Evolutionary conservation across 768 basidiomycete genomes (phyloP).

Genomic region (Calocybe gangraenosa): DNA sequence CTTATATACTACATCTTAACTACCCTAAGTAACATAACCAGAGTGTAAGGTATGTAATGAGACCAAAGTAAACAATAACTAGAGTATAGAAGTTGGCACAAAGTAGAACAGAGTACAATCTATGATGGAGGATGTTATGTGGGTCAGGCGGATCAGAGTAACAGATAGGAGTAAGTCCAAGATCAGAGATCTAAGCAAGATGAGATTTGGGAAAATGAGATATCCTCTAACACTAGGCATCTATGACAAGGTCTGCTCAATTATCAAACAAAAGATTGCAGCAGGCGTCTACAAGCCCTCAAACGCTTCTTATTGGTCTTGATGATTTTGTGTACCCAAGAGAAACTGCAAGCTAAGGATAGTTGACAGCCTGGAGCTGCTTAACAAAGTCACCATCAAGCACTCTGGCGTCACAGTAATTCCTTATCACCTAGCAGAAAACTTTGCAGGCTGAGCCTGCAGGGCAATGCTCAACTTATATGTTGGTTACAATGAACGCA

Average conservation of each 20-base stretch:
- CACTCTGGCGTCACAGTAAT: conserved; percentile 31
- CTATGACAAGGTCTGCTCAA: conserved; percentile 20
- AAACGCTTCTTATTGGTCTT: conserved; percentile 28
- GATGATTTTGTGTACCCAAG: conserved; percentile 29
- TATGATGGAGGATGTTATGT: no score
- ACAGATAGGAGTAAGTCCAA: no score
- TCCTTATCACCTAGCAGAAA: conserved; percentile 28
- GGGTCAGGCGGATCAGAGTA: no score
- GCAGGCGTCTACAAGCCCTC: conserved; percentile 34
- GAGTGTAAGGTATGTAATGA: no score
- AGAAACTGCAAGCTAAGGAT: conserved; percentile 23
- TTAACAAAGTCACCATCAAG: conserved; percentile 33
- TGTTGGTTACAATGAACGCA: conserved; percentile 30
- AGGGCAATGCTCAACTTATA: conserved; percentile 30
- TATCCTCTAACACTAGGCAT: no score
- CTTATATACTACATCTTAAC: no score
- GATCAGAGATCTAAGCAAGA: no score
- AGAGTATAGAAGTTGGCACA: no score
- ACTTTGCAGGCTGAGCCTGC: conserved; percentile 21
- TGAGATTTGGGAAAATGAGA: no score
- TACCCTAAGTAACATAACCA: no score
- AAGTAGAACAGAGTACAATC: no score
- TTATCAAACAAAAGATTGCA: conserved; percentile 27
- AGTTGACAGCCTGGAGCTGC: conserved; percentile 34
- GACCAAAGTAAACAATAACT: no score